Conservation (phyloP, 2,329 filamentous ascomycete species). For the Pseudogymnoascus sp. region DNA sequence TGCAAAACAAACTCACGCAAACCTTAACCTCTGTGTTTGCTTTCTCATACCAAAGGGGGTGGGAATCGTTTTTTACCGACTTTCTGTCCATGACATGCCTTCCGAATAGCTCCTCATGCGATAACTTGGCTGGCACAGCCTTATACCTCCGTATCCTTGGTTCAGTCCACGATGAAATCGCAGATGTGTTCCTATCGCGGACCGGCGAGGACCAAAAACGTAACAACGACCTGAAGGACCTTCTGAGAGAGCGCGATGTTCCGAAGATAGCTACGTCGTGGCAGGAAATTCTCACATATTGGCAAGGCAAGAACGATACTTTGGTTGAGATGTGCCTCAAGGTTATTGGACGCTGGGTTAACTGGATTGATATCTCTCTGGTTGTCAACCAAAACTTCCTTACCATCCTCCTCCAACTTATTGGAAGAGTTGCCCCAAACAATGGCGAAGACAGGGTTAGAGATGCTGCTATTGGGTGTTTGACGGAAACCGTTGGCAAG, state of each 20-base stretch:
- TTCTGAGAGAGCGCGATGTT: constrained; percentile 79
- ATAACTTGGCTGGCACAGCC: constrained; percentile 69
- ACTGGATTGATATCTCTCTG: constrained; percentile 95
- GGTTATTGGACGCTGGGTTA: constrained; percentile 94
- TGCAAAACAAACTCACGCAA: constrained; percentile 97
- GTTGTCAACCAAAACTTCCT: constrained; percentile 88
- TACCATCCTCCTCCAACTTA: constrained; percentile 74
- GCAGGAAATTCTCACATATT: constrained; percentile 81
- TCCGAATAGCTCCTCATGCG: constrained; percentile 49
- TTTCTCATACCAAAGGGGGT: constrained; percentile 74
- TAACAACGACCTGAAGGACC: constrained; percentile 84
- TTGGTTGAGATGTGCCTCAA: constrained; percentile 84
- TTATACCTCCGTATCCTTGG: constrained; percentile 84
- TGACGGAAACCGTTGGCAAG: constrained; percentile 94
- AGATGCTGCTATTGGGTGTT: constrained; percentile 85
- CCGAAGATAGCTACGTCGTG: constrained; percentile 81
- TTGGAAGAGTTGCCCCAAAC: constrained; percentile 62
- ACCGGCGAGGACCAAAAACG: constrained; percentile 73
- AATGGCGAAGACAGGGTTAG: constrained; percentile 69
- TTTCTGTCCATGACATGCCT: constrained; percentile 68
- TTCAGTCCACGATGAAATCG: constrained; percentile 95
- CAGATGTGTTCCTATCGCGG: constrained; percentile 78
- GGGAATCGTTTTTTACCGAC: constrained; percentile 88
- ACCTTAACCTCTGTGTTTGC: constrained; percentile 92
- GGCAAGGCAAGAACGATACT: constrained; percentile 55